These are phyloP conservation scores for Neostapfia colusana DNA, from an alignment of 176 grass and related monocot genomes.

Conservation along the genomic window DNA sequence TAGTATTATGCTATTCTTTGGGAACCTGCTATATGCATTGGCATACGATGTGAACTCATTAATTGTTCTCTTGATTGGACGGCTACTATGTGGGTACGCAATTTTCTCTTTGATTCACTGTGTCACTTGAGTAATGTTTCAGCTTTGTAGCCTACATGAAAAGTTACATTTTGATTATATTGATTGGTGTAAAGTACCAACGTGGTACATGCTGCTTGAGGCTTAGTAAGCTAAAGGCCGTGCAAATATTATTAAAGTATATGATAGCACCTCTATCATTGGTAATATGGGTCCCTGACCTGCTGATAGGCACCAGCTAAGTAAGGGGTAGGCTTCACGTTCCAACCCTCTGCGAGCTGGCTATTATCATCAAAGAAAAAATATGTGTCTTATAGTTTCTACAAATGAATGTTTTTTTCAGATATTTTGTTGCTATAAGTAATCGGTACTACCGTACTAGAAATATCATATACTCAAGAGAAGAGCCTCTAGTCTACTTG, in stretches of 20 bases:
- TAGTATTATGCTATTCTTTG: constrained; percentile 68
- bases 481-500: background rate
- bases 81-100: constrained; percentile 72
- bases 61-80: constrained; percentile 61
- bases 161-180: background rate
- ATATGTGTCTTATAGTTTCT: background rate
- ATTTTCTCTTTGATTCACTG: background rate
- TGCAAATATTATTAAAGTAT: background rate
- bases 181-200: constrained; percentile 4
- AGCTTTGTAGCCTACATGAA: constrained; percentile 9
- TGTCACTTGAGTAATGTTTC: background rate
- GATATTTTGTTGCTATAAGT: background rate
- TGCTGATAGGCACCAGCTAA: background rate
- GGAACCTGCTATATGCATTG: constrained; percentile 73
- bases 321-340: background rate
- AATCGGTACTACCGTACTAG: background rate
- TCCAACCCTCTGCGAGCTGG: background rate
- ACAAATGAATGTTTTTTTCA: too few relatives aligned
- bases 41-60: constrained; percentile 80
- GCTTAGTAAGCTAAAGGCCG: background rate
- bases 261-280: background rate
- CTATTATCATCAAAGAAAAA: background rate
- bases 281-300: background rate
- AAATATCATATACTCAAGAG: background rate
- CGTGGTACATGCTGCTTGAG: background rate